These are phyloP conservation scores for Zhuliangozyma blackwelliae DNA, from an alignment of 1,139 yeast species.

Conservation along the genomic window DNA sequence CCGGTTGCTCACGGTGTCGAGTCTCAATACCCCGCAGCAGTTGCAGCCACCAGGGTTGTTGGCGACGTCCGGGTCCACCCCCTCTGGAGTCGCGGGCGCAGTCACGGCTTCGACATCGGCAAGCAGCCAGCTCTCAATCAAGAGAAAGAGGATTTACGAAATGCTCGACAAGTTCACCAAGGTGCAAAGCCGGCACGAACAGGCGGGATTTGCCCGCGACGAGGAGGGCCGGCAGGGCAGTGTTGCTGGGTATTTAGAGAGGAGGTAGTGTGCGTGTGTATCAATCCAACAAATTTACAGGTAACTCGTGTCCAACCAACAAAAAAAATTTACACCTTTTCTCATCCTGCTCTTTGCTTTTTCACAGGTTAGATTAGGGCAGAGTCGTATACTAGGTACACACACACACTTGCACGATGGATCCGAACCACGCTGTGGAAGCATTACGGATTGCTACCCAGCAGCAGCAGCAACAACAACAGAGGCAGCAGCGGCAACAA, in stretches of 20 bases:
- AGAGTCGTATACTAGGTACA: background rate
- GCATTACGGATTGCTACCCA: too few relatives aligned
- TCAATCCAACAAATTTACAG: conserved; percentile 1
- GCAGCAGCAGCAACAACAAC: too few relatives aligned
- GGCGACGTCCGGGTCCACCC: conserved; percentile 16
- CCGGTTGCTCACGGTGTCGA: conserved; percentile 41
- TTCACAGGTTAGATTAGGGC: background rate
- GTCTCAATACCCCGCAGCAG: conserved; percentile 4
- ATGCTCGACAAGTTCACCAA: conserved; percentile 58
- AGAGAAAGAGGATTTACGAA: conserved; percentile 45
- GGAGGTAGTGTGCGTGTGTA: too few relatives aligned
- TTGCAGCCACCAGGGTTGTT: conserved; percentile 1
- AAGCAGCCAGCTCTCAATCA: conserved; percentile 30
- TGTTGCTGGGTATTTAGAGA: too few relatives aligned
- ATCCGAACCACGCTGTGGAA: too few relatives aligned
- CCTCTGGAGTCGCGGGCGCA: conserved; percentile 10
- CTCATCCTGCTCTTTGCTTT: too few relatives aligned
- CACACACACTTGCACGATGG: background rate
- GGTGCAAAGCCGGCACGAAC: conserved; percentile 56
- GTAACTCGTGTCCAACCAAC: conserved; percentile 1
- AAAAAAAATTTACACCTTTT: background rate
- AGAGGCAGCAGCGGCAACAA: background rate
- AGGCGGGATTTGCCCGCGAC: conserved; percentile 1
- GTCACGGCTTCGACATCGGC: conserved; percentile 7
- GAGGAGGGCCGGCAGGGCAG: too few relatives aligned